phyloP scores from a whole-genome alignment of 139 green algal species.

The Marvania coccoides region DNA sequence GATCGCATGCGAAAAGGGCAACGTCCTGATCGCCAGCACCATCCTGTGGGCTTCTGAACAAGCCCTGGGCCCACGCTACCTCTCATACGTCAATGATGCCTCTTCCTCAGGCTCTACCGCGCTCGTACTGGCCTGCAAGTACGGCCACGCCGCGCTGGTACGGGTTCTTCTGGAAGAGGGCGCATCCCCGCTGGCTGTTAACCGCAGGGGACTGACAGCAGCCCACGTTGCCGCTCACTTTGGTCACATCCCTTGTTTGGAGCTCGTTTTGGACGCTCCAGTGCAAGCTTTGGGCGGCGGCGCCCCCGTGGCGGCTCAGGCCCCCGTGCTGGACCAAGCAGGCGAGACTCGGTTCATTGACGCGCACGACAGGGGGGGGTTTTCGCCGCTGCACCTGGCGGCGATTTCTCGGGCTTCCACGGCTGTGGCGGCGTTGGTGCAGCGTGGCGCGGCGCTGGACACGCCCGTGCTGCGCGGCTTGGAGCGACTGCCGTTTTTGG shows the following conservation, averaged over 20 bases:
- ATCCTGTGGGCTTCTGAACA: constrained; percentile 8
- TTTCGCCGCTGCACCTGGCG: constrained; percentile 2
- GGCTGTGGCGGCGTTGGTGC: neutral
- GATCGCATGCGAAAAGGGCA: neutral
- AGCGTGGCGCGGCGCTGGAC: neutral
- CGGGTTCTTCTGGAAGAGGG: constrained; percentile 13
- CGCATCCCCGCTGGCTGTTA: neutral
- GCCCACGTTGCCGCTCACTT: neutral
- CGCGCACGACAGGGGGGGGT: neutral
- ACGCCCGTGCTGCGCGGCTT: neutral
- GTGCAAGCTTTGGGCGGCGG: neutral
- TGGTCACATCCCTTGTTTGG: neutral
- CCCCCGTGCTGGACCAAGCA: neutral
- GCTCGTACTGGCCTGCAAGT: neutral
- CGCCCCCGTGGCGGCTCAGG: neutral
- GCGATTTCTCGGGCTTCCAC: neutral
- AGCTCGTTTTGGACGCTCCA: neutral
- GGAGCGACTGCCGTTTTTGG: constrained; percentile 8
- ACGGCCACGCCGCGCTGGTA: neutral
- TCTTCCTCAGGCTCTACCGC: constrained; percentile 1
- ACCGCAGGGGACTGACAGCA: neutral
- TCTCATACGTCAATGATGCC: neutral
- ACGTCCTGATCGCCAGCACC: neutral
- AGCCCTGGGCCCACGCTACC: neutral
- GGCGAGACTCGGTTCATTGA: constrained; percentile 11